Percentiles rank a stretch among this genome's conserved stretches.
Conservation (phyloP, 352 stramenopile species). For the Phytophthora pistaciae region DNA sequence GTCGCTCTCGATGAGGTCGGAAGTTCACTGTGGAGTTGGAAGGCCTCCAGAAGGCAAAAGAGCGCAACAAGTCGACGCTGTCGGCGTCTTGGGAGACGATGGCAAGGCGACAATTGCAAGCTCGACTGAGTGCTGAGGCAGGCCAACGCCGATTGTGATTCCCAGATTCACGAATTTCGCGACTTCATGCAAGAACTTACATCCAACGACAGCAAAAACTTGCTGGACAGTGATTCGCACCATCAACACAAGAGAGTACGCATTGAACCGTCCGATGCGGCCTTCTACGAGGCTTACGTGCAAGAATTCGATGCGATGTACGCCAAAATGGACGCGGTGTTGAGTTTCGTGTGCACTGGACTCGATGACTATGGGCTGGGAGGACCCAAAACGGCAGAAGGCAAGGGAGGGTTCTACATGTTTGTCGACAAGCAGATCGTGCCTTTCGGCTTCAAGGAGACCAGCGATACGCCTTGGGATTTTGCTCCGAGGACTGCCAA, state of each 20-base stretch:
- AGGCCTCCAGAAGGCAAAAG: background rate
- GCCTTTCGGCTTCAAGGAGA: background rate
- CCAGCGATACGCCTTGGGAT: background rate
- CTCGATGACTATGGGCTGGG: background rate
- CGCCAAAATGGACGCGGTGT: background rate
- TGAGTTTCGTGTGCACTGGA: background rate
- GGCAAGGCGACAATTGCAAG: slow-evolving; percentile 11
- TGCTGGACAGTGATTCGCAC: background rate
- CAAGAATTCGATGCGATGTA: background rate
- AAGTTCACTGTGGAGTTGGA: slow-evolving; percentile 1
- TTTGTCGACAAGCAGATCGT: background rate
- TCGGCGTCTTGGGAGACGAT: slow-evolving; percentile 10
- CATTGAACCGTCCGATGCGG: background rate
- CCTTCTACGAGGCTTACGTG: background rate
- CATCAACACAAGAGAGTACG: background rate
- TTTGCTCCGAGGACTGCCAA: too few relatives aligned
- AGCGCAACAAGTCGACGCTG: background rate
- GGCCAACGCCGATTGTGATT: slow-evolving; percentile 9
- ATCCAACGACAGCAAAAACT: background rate
- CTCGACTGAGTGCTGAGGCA: slow-evolving; percentile 6
- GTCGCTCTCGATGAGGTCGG: too few relatives aligned
- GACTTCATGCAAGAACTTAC: too few relatives aligned
- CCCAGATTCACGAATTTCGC: slow-evolving; percentile 3
- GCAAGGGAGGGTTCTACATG: background rate
- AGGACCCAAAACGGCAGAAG: background rate